These are phyloP conservation scores for Aspergillus niger DNA, from an alignment of 2,329 filamentous ascomycete species.

Conservation along the genomic window DNA sequence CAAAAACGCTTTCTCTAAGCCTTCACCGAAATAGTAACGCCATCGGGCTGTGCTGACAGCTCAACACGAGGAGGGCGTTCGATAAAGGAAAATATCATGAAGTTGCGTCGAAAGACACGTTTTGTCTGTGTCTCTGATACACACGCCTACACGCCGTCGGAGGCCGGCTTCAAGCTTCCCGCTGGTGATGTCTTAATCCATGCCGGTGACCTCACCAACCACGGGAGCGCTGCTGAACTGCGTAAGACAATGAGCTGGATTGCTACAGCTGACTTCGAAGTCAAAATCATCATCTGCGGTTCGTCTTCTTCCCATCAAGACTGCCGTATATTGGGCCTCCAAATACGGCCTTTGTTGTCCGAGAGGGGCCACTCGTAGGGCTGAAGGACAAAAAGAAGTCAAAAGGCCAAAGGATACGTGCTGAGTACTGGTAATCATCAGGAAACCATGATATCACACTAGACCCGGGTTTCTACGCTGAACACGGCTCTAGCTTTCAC, in stretches of 20 bases:
- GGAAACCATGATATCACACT: conserved; percentile 62
- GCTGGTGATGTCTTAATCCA: conserved; percentile 61
- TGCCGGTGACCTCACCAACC: conserved; percentile 61
- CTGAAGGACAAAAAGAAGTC: not conserved
- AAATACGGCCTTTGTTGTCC: not conserved
- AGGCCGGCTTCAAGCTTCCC: conserved; percentile 54
- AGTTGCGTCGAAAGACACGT: conserved; percentile 47
- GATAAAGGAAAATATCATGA: not conserved
- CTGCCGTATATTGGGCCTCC: not conserved
- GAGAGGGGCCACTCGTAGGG: not conserved
- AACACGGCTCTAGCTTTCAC: conserved; percentile 47
- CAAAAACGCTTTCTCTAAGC: not conserved
- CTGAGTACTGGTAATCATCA: conserved; percentile 25
- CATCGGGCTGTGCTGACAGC: not conserved
- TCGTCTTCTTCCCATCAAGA: conserved; percentile 16
- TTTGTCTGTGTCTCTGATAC: conserved; percentile 64
- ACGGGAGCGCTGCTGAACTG: conserved; percentile 55
- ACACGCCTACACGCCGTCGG: conserved; percentile 53
- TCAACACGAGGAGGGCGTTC: not conserved
- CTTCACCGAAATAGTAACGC: not conserved
- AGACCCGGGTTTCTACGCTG: conserved; percentile 51
- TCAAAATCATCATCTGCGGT: conserved; percentile 60
- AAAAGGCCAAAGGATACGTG: not conserved
- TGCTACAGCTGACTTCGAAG: conserved; percentile 54
- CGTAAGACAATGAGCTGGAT: conserved; percentile 57